Evolutionary conservation across 148 eudicot genomes (phyloP).

Genomic region (Polygonum maritimum): DNA sequence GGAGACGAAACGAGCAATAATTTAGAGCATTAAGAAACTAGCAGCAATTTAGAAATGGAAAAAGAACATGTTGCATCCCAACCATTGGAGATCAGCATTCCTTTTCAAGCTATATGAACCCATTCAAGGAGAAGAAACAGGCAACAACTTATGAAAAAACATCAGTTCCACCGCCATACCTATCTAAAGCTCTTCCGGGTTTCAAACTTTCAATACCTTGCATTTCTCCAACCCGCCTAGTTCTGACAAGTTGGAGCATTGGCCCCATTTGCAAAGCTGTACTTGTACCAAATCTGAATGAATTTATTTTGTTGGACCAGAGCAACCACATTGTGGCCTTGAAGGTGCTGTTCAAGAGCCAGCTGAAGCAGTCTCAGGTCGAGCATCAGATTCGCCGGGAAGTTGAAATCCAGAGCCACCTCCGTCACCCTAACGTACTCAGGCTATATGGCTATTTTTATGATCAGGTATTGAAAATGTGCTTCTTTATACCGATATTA

Average conservation of each 20-base stretch:
- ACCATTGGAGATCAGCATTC: too few relatives aligned
- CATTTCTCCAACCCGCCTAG: too few relatives aligned
- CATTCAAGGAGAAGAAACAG: too few relatives aligned
- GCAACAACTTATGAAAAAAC: too few relatives aligned
- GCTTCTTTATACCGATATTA: neutral
- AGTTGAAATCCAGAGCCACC: slow-evolving; percentile 98
- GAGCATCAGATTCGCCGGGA: slow-evolving; percentile 97
- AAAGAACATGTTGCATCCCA: too few relatives aligned
- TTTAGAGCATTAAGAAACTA: too few relatives aligned
- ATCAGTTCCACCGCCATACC: too few relatives aligned
- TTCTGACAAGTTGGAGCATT: neutral
- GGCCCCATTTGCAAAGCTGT: neutral
- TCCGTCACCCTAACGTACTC: slow-evolving; percentile 83
- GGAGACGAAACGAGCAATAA: too few relatives aligned
- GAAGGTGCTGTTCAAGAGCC: slow-evolving; percentile 85
- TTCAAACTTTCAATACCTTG: too few relatives aligned
- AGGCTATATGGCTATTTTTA: slow-evolving; percentile 93
- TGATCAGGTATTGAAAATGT: slow-evolving; percentile 54
- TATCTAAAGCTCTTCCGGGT: too few relatives aligned
- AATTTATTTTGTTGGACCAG: slow-evolving; percentile 29
- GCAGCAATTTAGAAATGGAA: too few relatives aligned
- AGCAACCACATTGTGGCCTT: slow-evolving; percentile 92
- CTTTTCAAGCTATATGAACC: too few relatives aligned
- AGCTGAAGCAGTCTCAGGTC: slow-evolving; percentile 90
- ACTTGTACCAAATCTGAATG: neutral